Evolutionary conservation across 139 green algal genomes (phyloP).

Genomic region (Yamagishiella unicocca): DNA sequence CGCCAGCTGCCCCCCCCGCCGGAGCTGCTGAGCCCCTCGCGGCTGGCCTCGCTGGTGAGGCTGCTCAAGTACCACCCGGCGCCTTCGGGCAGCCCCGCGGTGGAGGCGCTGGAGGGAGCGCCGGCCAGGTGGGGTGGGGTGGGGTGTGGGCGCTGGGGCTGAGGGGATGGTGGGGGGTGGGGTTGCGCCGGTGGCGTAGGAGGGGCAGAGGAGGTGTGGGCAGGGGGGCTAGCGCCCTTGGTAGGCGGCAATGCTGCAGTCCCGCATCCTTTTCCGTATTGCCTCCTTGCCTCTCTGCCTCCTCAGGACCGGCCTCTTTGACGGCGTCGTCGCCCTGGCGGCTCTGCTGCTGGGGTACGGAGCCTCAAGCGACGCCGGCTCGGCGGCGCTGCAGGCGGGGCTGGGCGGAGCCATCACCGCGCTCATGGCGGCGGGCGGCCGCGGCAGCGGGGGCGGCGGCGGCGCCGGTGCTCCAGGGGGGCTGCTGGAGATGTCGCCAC

Average conservation of each 20-base stretch:
- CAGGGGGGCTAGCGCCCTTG: no score
- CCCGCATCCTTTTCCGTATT: not conserved
- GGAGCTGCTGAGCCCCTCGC: constrained; percentile 57
- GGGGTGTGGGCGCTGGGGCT: not conserved
- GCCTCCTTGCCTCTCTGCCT: not conserved
- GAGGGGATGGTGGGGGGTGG: no score
- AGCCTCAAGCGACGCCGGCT: constrained; percentile 53
- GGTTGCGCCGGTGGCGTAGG: no score
- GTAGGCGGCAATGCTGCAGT: not conserved
- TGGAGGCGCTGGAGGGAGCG: constrained; percentile 66
- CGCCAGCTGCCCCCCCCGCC: constrained; percentile 53
- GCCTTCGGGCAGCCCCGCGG: constrained; percentile 9
- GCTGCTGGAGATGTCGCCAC: constrained; percentile 75
- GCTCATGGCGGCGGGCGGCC: constrained; percentile 29
- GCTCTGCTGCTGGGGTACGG: constrained; percentile 66
- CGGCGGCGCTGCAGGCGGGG: constrained; percentile 52
- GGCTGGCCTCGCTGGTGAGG: constrained; percentile 51
- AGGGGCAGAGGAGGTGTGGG: not conserved
- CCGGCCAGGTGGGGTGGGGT: constrained; percentile 50
- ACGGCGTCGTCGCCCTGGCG: constrained; percentile 69
- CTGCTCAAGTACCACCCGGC: constrained; percentile 53
- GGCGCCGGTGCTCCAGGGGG: not conserved
- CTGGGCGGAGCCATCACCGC: constrained; percentile 35
- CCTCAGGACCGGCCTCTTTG: constrained; percentile 62
- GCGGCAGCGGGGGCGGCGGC: not conserved